These are phyloP conservation scores for Murraya paniculata DNA, from an alignment of 345 rosid genomes.

Conservation along the genomic window DNA sequence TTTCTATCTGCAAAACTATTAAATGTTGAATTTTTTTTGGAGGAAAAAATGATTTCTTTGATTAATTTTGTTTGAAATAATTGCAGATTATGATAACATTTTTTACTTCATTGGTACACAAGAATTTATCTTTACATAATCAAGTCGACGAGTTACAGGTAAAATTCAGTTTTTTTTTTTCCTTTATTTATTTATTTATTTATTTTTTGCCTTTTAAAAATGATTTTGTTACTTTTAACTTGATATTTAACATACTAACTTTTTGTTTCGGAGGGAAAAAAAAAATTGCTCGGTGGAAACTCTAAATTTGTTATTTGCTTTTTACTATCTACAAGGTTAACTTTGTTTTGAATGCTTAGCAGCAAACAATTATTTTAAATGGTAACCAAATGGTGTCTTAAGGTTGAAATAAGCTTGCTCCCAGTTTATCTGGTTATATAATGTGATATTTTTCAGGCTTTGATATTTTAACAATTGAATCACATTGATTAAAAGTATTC, in stretches of 20 bases:
- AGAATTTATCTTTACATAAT: constrained; percentile 47
- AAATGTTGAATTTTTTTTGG: neutral
- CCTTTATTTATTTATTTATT: no score
- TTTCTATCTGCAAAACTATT: neutral
- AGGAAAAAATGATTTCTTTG: neutral
- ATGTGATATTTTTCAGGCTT: neutral
- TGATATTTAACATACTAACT: no score
- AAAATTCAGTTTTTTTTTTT: neutral
- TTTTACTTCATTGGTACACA: constrained; percentile 50
- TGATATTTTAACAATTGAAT: neutral
- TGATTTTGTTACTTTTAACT: no score
- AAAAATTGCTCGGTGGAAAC: neutral
- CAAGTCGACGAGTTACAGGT: constrained; percentile 58
- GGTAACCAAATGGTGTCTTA: neutral
- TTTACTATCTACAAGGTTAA: neutral
- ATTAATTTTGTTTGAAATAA: neutral
- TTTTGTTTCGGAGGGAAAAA: no score
- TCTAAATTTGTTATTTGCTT: neutral
- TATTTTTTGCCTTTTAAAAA: neutral
- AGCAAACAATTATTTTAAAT: neutral
- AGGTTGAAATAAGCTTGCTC: neutral
- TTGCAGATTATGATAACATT: constrained; percentile 50
- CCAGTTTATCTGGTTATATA: neutral
- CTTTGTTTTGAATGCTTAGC: neutral
- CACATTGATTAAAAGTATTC: neutral